Base-by-base conservation (phyloP, 2,329 filamentous ascomycete genomes). In the Dothiorella sarmentorum region DNA sequence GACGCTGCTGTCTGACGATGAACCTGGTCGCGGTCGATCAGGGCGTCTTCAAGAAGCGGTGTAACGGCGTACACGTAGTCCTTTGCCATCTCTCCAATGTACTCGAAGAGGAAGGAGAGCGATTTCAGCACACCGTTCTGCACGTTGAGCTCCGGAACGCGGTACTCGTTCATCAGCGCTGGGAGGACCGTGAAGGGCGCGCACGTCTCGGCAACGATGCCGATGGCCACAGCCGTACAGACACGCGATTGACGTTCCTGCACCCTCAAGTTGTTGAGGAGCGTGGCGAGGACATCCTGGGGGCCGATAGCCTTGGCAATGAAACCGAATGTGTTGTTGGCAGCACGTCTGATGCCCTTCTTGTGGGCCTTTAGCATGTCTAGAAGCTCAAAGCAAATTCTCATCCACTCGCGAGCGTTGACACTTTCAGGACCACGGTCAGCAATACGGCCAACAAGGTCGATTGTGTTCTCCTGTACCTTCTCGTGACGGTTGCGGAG, bases 291-390 rank as follows among this genome's bases (percentile, higher is more conserved):
- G 24, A 99, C 94, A 78, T 99, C 94, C 75, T 97, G 93, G 11
- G 94, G 94, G 65, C 94, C 94, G 68, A 99, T 99, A 61, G 94
- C 94, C 77, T 99, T 99, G 71, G 94, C 94, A 69, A 99, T 99
- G 82, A 97, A 99, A 73, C 94, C 94, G 68, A 99, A 99, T 0
- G 94, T 99, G 80, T 99, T 99, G 84, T 99, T 99, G 67, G 94
- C 95, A 20, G 94, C 94, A 74, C 94, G 88, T 64, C 94, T 89
- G 66, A 99, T 99, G 64, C 94, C 95, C 82, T 99, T 99, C 78
- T 99, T 99, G 81, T 99, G 94, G 6, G 94, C 94, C 77, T 99
- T 99, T 68, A 99, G 84, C 94, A 99, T 99, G 76, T 99, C 94
- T 27, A 99, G 85, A 56, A 99, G 81, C 78, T 99, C 94, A 75